Evolutionary conservation across 768 basidiomycete genomes (phyloP), one percentile per base, ranked within the genome.

Genomic region (Russula griseocarnosa): DNA sequence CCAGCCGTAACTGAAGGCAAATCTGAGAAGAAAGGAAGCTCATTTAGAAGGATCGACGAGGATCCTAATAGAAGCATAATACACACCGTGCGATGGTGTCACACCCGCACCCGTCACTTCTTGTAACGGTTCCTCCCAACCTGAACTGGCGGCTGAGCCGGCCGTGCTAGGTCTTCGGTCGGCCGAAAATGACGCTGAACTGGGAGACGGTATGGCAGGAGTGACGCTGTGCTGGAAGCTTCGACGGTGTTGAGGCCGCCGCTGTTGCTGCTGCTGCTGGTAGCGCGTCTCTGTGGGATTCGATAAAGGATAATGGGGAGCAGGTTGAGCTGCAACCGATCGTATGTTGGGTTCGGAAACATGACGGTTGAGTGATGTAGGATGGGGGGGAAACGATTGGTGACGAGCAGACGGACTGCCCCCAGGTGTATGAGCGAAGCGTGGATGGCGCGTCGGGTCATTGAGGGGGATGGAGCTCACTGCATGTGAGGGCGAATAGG

Each of bases 11-110:
- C 55, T 58, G 59, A 36, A 51, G 59, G 66, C 18, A 65, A 60
- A 67, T 64, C 61, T 66, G 22, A 30, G 22, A 65, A 54, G 49
- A 42, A 61, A 44, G 30, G 51, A 55, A 47, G 44, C 24, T 44
- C 28, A 42, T 53, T 53, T 55, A 66, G 64, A 61, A 57, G 65
- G 63, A 59, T 65, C 62, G 57, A 65, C 51, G 62, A 65, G 36
- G 61, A 66, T 66, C 56, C 32, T 34, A 24, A 38, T 47, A 9
- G 47, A 55, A 49, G 40, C 11, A 50, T 18, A n/a, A n/a, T 30
- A 55, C 57, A 46, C 30, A 66, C 63, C 63, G 16, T 60, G 63
- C 38, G 38, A 26, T 20, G 53, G 14, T 5, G 63, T 44, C 61
- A 51, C 47, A 38, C 7, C 47, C 49, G 61, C 8, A 64, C 38